Evolutionary conservation across 2,329 filamentous ascomycete genomes (phyloP).

Genomic region (Botrytis paeoniae): DNA sequence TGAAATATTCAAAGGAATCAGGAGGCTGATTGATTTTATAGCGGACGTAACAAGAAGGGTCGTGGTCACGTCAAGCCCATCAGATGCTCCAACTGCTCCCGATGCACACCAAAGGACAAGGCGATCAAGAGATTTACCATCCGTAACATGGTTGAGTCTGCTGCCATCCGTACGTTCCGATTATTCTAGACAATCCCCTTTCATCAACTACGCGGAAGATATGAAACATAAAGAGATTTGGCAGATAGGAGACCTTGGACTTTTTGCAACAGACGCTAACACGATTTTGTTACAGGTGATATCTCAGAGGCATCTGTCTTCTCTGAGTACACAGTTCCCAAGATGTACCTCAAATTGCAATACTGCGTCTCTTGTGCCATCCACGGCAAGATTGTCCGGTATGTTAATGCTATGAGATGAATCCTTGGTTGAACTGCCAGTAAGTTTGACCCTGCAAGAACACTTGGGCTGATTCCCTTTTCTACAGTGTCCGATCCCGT

Average conservation of each 20-base stretch:
- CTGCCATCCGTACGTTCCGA: slow-evolving; percentile 87
- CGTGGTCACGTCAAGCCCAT: slow-evolving; percentile 99
- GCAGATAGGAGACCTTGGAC: background rate
- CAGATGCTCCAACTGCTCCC: slow-evolving; percentile 83
- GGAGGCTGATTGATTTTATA: slow-evolving; percentile 41
- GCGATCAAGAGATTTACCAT: slow-evolving; percentile 99
- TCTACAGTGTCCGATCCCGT: slow-evolving; percentile 84
- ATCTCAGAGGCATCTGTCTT: slow-evolving; percentile 99
- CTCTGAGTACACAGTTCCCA: slow-evolving; percentile 98
- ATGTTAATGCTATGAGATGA: slow-evolving; percentile 62
- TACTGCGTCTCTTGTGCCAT: slow-evolving; percentile 99
- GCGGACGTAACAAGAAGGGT: slow-evolving; percentile 99
- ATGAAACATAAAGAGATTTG: background rate
- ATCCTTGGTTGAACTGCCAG: slow-evolving; percentile 54
- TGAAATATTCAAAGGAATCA: background rate
- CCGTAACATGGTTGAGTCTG: slow-evolving; percentile 99
- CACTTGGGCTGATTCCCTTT: slow-evolving; percentile 33
- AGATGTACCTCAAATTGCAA: slow-evolving; percentile 99
- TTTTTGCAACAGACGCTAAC: slow-evolving; percentile 19
- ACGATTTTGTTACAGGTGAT: slow-evolving; percentile 67
- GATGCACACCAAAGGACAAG: slow-evolving; percentile 83
- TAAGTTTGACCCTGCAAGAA: slow-evolving; percentile 44
- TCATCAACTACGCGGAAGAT: background rate
- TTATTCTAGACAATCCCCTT: slow-evolving; percentile 1
- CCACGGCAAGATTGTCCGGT: slow-evolving; percentile 99